Base-by-base conservation (phyloP, 2,329 filamentous ascomycete genomes). In the Coniochaeta sp. region DNA sequence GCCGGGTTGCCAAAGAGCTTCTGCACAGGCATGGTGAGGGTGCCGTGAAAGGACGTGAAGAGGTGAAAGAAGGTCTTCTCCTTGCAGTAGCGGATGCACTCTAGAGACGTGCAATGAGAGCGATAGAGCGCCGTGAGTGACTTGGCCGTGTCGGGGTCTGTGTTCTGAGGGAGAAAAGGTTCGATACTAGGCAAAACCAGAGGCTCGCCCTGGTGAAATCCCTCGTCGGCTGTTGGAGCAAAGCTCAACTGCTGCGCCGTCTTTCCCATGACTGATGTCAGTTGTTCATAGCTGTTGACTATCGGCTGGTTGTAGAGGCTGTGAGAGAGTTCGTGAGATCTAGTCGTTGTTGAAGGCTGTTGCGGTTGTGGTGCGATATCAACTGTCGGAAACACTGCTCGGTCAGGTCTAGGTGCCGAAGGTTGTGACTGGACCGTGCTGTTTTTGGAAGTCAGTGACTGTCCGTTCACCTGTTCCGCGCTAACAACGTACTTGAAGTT, bases 31-130 rank as follows among this genome's bases (percentile, higher is more conserved):
- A 96, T 95, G 1, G 94, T 99, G 61, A 99, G 80, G 2, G 91
- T 97, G 51, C 94, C 94, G 63, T 96, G 90, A 67, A 99, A 97
- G 1, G 92, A 94, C 6, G 88, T 91, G 66, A 95, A 96, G 14
- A 96, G 81, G 58, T 95, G 89, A 66, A 96, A 95, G 67, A 99
- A 95, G 6, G 91, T 92, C 71, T 96, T 95, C 68, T 96, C 90
- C 64, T 94, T 95, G 76, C 92, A 96, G 67, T 89, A 97, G 27
- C 94, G 87, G 55, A 99, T 91, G 60, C 90, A 92, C 68, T 99
- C 94, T 28, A 99, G 79, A 1, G 91, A 96, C 13, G 94, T 96
- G 66, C 91, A 96, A 65, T 97, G 92, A 3, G 92, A 94, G 48
- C 91, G 84, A 65, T 99, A 99, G 22, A 97, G 77, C 4, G 92